Evolutionary conservation across 73 alveolate species (phyloP).

Genomic region (Durusdinium trenchii): DNA sequence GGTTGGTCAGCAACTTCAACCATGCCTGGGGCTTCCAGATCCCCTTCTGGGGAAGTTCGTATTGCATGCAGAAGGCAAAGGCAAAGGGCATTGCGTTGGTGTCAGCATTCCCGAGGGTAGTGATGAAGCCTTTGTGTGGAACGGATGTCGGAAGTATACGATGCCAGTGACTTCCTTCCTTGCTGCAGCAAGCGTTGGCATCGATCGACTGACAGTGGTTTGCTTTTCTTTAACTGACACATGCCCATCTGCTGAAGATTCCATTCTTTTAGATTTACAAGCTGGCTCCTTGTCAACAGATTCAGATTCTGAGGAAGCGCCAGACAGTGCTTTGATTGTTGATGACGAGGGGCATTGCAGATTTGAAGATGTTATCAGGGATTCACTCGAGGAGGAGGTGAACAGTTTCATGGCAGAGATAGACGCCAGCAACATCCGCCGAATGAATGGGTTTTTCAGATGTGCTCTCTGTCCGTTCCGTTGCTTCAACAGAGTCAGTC

Average conservation of each 20-base stretch:
- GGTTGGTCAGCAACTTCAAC: not conserved
- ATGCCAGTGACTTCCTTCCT: not conserved
- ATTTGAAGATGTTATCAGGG: not conserved
- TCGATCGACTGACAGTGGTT: not conserved
- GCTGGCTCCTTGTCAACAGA: conserved; percentile 10
- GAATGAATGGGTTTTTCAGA: not conserved
- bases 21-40: not conserved
- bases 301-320: not conserved
- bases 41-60: not conserved
- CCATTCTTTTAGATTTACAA: not conserved
- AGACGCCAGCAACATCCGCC: not conserved
- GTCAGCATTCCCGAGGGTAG: not conserved
- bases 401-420: not conserved
- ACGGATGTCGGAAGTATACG: not conserved
- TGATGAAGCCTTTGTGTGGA: not conserved
- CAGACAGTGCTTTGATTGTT: not conserved
- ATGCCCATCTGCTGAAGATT: not conserved
- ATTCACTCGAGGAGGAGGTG: conserved; percentile 14
- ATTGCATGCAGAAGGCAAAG: not conserved
- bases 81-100: not conserved
- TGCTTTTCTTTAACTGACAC: not conserved
- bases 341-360: not conserved
- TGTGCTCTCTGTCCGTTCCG: conserved; percentile 14
- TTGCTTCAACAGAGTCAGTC: not conserved
- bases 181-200: not conserved